These are phyloP conservation scores for Cytospora mali DNA, from an alignment of 2,329 filamentous ascomycete species.

Conservation along the genomic window DNA sequence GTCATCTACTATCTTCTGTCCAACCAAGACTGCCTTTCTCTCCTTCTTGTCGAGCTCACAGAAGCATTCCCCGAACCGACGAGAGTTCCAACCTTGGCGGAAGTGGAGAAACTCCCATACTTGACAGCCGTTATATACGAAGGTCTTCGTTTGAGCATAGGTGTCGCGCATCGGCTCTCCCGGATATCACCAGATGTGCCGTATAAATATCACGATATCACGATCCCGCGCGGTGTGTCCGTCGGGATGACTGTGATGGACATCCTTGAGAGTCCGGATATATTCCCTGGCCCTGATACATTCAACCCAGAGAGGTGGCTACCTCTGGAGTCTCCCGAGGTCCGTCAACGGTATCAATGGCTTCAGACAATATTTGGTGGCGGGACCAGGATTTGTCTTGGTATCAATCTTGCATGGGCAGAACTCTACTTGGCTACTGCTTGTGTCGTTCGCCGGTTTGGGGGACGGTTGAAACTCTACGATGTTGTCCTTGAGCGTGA, in stretches of 20 bases:
- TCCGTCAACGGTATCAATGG: no score
- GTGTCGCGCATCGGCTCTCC: constrained; percentile 1
- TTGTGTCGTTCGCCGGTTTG: no score
- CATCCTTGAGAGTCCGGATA: constrained; percentile 37
- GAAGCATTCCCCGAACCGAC: constrained; percentile 36
- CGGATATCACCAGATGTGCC: background rate
- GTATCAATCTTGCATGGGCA: no score
- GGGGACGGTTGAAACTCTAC: no score
- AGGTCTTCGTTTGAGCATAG: constrained; percentile 35
- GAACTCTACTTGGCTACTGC: no score
- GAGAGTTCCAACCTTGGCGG: constrained; percentile 33
- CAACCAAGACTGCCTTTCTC: background rate
- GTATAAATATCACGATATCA: background rate
- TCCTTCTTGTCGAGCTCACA: constrained; percentile 33
- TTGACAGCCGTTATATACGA: constrained; percentile 41
- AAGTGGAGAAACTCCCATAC: constrained; percentile 41
- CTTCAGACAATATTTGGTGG: no score
- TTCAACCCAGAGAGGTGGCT: constrained; percentile 43
- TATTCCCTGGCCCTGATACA: constrained; percentile 38
- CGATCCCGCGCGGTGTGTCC: constrained; percentile 35
- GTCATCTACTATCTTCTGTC: constrained; percentile 10
- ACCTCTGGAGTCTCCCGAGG: background rate
- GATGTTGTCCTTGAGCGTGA: no score
- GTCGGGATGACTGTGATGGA: constrained; percentile 41
- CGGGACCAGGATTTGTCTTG: no score